These are phyloP conservation scores for Sordariomycetes sp. DNA, from an alignment of 2,329 filamentous ascomycete species.

Conservation along the genomic window DNA sequence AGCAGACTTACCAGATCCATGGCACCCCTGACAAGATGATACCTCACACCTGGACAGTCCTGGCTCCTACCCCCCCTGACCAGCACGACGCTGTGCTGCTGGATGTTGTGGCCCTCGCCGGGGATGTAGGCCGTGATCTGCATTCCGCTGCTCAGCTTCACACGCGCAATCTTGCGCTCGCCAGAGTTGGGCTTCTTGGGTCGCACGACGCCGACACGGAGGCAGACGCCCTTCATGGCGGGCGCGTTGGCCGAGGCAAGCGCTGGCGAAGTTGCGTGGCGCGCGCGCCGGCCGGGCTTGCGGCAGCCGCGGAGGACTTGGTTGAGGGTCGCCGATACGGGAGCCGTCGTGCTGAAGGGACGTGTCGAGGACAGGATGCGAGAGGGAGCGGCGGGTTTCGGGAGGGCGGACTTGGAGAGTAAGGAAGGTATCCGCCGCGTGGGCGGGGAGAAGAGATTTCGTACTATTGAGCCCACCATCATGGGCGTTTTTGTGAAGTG, in stretches of 20 bases:
- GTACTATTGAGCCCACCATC: conserved; percentile 25
- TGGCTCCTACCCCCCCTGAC: conserved; percentile 89
- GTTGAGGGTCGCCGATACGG: conserved; percentile 56
- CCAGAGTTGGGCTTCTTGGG: conserved; percentile 99
- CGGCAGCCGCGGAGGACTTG: conserved; percentile 72
- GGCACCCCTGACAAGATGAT: conserved; percentile 84
- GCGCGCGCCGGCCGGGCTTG: conserved; percentile 65
- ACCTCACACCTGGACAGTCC: conserved; percentile 98
- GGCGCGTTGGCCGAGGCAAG: conserved; percentile 61
- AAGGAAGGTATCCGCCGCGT: conserved; percentile 13
- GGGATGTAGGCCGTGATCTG: conserved; percentile 91
- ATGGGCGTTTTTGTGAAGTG: conserved; percentile 7
- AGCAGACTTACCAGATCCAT: conserved; percentile 77
- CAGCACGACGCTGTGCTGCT: conserved; percentile 95
- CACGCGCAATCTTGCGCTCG: conserved; percentile 89
- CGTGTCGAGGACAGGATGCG: conserved; percentile 25
- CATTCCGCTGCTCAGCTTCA: conserved; percentile 78
- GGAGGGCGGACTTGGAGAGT: conserved; percentile 8
- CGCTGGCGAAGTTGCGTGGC: conserved; percentile 82
- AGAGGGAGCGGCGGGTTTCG: conserved; percentile 13
- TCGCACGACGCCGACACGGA: conserved; percentile 87
- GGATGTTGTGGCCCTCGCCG: conserved; percentile 96
- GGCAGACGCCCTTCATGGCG: conserved; percentile 87
- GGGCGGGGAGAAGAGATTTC: conserved; percentile 23
- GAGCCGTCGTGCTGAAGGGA: conserved; percentile 48